phyloP scores from a whole-genome alignment of 176 grass and related monocot genomes.

The Musa beccarii region DNA sequence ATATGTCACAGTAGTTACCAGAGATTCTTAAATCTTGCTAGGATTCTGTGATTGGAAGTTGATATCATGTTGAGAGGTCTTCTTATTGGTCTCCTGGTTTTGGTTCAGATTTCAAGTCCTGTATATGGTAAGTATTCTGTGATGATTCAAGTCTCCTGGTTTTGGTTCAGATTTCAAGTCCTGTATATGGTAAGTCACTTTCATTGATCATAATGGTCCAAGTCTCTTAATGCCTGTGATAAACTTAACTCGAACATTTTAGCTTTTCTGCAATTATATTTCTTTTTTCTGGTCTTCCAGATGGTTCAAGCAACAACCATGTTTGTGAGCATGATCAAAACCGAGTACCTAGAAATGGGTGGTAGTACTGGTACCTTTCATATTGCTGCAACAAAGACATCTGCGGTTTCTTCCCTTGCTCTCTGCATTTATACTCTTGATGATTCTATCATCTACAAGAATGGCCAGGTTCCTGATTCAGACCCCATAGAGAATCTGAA shows the following conservation, averaged over 20 bases:
- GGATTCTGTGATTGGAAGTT: neutral
- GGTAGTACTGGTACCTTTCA: slow-evolving; percentile 96
- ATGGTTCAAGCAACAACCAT: slow-evolving; percentile 68
- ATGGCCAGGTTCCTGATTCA: slow-evolving; percentile 29
- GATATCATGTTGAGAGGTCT: neutral
- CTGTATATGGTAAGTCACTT: neutral
- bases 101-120: neutral
- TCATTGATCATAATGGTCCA: neutral
- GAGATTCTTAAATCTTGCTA: neutral
- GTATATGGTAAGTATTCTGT: neutral
- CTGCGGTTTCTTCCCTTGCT: slow-evolving; percentile 66
- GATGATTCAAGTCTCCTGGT: too few species aligned
- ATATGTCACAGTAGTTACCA: neutral
- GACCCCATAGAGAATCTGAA: slow-evolving; percentile 10
- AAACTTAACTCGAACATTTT: neutral
- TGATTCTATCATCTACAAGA: slow-evolving; percentile 61
- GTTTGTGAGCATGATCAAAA: slow-evolving; percentile 71
- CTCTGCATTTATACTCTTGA: slow-evolving; percentile 82
- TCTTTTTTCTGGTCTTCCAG: slow-evolving; percentile 32
- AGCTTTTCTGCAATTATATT: neutral
- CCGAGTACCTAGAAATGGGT: slow-evolving; percentile 70
- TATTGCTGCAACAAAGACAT: slow-evolving; percentile 67
- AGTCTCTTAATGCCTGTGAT: neutral
- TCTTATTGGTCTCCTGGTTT: neutral
- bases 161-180: neutral